Evolutionary conservation across 2,329 filamentous ascomycete species (phyloP).

Genomic region (Aspergillus sp.): DNA sequence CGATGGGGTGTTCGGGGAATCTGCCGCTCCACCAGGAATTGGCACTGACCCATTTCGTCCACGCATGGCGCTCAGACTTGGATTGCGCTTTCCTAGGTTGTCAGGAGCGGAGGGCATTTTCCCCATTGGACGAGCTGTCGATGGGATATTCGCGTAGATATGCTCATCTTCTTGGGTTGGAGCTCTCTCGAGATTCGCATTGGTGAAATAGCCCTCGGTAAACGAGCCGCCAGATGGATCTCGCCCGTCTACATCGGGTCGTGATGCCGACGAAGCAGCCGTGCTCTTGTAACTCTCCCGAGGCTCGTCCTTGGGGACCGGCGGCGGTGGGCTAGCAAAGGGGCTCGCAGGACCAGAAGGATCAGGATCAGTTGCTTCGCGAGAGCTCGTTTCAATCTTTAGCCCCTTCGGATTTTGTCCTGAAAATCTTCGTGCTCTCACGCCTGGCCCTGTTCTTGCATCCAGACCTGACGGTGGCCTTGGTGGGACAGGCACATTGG

Average conservation of each 20-base stretch:
- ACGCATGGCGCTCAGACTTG: slow-evolving; percentile 62
- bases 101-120: slow-evolving; percentile 34
- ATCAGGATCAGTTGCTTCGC: slow-evolving; percentile 16
- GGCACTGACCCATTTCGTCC: slow-evolving; percentile 63
- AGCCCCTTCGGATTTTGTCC: slow-evolving; percentile 71
- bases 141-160: slow-evolving; percentile 22
- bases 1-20: slow-evolving; percentile 64
- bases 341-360: slow-evolving; percentile 16
- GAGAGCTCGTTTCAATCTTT: slow-evolving; percentile 69
- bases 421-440: slow-evolving; percentile 69
- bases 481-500: slow-evolving; percentile 29
- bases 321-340: slow-evolving; percentile 13
- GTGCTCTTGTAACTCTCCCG: slow-evolving; percentile 9
- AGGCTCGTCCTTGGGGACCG: slow-evolving; percentile 22
- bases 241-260: slow-evolving; percentile 16
- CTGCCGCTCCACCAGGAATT: slow-evolving; percentile 52
- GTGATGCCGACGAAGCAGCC: slow-evolving; percentile 7
- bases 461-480: slow-evolving; percentile 3
- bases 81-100: slow-evolving; percentile 56
- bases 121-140: slow-evolving; percentile 25
- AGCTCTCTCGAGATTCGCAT: slow-evolving; percentile 33
- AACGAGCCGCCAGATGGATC: slow-evolving; percentile 28
- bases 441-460: slow-evolving; percentile 36
- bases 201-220: slow-evolving; percentile 31
- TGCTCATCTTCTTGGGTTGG: slow-evolving; percentile 34